phyloP scores from a whole-genome alignment of 805 yeast species.

The Yamadazyma ubonensis region DNA sequence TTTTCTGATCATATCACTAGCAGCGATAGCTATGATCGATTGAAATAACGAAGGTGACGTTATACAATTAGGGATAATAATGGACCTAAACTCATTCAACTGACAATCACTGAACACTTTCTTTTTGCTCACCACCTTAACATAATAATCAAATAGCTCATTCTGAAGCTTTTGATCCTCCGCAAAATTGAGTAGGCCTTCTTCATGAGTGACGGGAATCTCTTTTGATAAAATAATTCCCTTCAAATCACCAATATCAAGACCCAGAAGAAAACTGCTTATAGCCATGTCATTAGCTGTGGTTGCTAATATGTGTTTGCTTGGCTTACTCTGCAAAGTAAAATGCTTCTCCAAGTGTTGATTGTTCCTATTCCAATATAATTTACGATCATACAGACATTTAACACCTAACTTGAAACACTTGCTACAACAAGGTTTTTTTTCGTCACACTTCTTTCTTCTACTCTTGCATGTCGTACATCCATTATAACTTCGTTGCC shows the following conservation, averaged over 20 bases:
- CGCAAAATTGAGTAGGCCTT: background rate
- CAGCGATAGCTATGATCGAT: slow-evolving; percentile 21
- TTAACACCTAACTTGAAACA: slow-evolving; percentile 45
- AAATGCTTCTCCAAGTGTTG: slow-evolving; percentile 10
- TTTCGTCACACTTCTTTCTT: slow-evolving; percentile 57
- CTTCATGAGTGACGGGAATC: background rate
- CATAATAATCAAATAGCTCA: slow-evolving; percentile 21
- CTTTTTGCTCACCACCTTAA: slow-evolving; percentile 19
- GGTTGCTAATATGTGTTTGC: slow-evolving; percentile 1
- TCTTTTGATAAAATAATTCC: background rate
- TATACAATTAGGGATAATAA: slow-evolving; percentile 25
- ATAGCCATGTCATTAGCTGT: slow-evolving; percentile 4
- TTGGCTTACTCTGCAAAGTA: background rate
- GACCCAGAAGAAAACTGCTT: background rate
- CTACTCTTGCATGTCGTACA: slow-evolving; percentile 66
- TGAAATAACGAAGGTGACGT: slow-evolving; percentile 21
- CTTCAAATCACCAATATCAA: background rate
- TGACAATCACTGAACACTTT: slow-evolving; percentile 21
- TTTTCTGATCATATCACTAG: slow-evolving; percentile 22
- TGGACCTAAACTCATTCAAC: slow-evolving; percentile 23
- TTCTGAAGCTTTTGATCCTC: slow-evolving; percentile 8
- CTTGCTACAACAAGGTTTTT: slow-evolving; percentile 48
- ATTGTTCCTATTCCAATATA: slow-evolving; percentile 19
- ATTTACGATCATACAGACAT: slow-evolving; percentile 34
- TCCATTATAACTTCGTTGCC: slow-evolving; percentile 47